phyloP scores from a whole-genome alignment of 345 rosid species.

The Eucalyptus sideroxylon region DNA sequence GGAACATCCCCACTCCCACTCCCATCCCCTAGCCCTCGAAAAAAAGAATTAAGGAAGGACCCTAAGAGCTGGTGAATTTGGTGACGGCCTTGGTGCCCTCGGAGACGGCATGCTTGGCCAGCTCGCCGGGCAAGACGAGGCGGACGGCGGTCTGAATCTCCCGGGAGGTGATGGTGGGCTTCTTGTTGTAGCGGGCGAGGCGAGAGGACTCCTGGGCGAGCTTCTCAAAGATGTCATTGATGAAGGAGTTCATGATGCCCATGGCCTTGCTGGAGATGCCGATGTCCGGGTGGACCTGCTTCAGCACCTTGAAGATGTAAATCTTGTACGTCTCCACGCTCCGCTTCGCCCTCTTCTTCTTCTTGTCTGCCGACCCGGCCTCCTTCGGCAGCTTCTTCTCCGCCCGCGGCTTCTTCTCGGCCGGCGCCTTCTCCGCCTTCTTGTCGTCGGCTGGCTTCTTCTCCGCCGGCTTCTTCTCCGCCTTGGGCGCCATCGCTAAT shows the following conservation, averaged over 20 bases:
- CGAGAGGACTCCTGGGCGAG: conserved; percentile 16
- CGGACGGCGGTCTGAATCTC: conserved; percentile 23
- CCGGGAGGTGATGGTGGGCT: conserved; percentile 25
- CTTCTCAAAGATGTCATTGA: conserved; percentile 28
- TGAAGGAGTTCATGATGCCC: conserved; percentile 9
- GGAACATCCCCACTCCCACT: not conserved
- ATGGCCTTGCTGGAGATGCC: conserved; percentile 27
- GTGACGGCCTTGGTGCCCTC: conserved; percentile 30
- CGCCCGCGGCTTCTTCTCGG: conserved; percentile 21
- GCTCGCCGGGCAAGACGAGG: conserved; percentile 21
- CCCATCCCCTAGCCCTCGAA: not conserved
- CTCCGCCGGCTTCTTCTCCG: conserved; percentile 7
- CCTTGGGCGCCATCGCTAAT: conserved; percentile 15
- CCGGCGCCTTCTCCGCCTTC: conserved; percentile 14
- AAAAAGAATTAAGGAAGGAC: not conserved
- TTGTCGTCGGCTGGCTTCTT: conserved; percentile 9
- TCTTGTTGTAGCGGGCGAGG: conserved; percentile 22
- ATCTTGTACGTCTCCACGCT: conserved; percentile 29
- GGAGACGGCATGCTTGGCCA: conserved; percentile 22
- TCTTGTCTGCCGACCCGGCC: conserved; percentile 8
- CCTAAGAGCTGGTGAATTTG: conserved; percentile 18
- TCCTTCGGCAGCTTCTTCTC: conserved; percentile 18
- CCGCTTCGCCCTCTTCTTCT: conserved; percentile 17
- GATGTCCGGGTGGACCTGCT: conserved; percentile 26
- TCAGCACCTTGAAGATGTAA: conserved; percentile 28